Evolutionary conservation across 441 rosid species (phyloP), one percentile per base, ranked within the genome.

Genomic region (Erodium moschatum): DNA sequence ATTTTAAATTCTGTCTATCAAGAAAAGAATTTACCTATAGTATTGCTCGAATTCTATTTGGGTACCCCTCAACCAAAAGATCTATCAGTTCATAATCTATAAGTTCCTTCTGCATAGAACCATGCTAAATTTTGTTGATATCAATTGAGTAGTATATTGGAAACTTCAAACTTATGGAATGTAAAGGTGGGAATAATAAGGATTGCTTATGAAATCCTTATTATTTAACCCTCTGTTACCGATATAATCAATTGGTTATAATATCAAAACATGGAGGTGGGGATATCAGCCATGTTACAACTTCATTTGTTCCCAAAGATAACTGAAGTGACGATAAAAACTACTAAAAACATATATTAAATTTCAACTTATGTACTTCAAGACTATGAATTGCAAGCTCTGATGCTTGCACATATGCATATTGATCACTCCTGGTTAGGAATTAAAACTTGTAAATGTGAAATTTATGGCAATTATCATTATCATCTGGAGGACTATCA

Each of bases 341-440:
- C 16, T 27, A 11, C 35, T 62, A 21, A 24, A 27, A 62, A 62
- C 9, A 15, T 35, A 10, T 64, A 33, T 64, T 64, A 13, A 4
- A 15, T 64, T 64, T 64, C 67, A 64, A 64, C 67, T 15, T 64
- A 64, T 31, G 15, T 33, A 33, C 35, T 62, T 11, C 6, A 62
- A 27, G 13, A 31, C 67, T 33, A 15, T 3, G 27, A 33, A 64
- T 64, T 31, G 42, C 38, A 18, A 31, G 42, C 67, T 31, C 24
- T 64, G 21, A 64, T 64, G 67, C 67, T 31, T 27, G 66, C 44
- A 31, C 31, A 20, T 64, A 19, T 64, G 67, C 67, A 31, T 31
- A 31, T 64, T 64, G 33, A 24, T 62, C 38, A 62, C 16, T n/a
- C 0, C 38, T 27, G 38, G 13, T 62, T 62, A 12, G 13, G 3